Conservation (phyloP, 2,329 filamentous ascomycete species). For the Zymoseptoria crescenta region DNA sequence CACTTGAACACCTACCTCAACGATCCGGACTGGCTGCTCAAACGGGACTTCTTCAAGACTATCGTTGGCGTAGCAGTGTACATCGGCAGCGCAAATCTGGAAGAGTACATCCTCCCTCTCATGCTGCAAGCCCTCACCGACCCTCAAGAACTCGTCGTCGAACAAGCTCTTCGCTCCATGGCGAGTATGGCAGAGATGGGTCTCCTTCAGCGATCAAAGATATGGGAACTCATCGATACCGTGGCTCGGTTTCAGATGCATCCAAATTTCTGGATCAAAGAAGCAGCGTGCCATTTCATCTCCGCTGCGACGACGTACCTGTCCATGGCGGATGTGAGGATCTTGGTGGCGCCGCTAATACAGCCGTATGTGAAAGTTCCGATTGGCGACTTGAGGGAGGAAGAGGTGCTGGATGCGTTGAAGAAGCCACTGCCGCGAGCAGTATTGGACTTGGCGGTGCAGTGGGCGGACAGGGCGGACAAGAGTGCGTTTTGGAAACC, state of each 20-base stretch:
- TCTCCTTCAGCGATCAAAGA: slow-evolving; percentile 72
- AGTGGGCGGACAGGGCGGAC: slow-evolving; percentile 66
- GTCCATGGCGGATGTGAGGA: slow-evolving; percentile 71
- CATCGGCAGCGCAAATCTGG: slow-evolving; percentile 77
- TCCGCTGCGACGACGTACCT: slow-evolving; percentile 68
- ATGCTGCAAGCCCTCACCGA: slow-evolving; percentile 95
- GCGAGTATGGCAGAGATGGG: slow-evolving; percentile 83
- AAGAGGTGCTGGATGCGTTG: slow-evolving; percentile 68
- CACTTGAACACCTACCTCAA: slow-evolving; percentile 97
- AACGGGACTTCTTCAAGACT: slow-evolving; percentile 92
- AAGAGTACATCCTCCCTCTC: slow-evolving; percentile 89
- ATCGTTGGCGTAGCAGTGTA: slow-evolving; percentile 90
- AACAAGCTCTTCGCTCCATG: slow-evolving; percentile 79
- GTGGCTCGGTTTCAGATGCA: slow-evolving; percentile 83
- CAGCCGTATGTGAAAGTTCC: slow-evolving; percentile 72
- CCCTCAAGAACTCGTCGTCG: slow-evolving; percentile 86
- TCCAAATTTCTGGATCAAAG: slow-evolving; percentile 89
- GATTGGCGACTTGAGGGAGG: slow-evolving; percentile 61
- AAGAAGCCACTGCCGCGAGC: slow-evolving; percentile 72
- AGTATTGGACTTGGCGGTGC: slow-evolving; percentile 75
- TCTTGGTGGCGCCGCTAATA: slow-evolving; percentile 73
- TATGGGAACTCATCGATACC: slow-evolving; percentile 81
- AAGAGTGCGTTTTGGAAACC: slow-evolving; percentile 83
- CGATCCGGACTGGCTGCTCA: slow-evolving; percentile 90
- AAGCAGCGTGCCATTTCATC: slow-evolving; percentile 78